phyloP scores from a whole-genome alignment of 1,139 yeast species.

The Tardiomyces blankii region DNA sequence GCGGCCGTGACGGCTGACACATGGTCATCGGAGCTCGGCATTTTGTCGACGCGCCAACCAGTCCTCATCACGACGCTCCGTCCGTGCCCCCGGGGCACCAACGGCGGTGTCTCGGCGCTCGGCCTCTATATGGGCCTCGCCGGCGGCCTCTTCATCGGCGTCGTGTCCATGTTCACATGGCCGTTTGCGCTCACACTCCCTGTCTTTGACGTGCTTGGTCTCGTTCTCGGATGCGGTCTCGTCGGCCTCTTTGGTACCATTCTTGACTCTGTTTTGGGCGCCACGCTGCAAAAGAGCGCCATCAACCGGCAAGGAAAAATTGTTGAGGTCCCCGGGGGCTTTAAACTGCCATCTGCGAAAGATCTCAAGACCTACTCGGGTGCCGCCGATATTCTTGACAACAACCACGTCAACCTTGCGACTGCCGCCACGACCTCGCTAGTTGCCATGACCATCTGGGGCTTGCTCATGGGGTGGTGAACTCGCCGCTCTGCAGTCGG shows the following conservation, averaged over 20 bases:
- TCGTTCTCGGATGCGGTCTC: constrained; percentile 22
- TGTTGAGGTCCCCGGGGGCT: constrained; percentile 34
- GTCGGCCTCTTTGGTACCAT: constrained; percentile 34
- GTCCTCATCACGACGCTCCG: constrained; percentile 32
- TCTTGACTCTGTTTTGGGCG: constrained; percentile 36
- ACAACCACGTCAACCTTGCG: constrained; percentile 32
- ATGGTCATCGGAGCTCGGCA: constrained; percentile 40
- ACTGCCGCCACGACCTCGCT: constrained; percentile 27
- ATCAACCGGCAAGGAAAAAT: constrained; percentile 28
- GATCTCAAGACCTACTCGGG: constrained; percentile 17
- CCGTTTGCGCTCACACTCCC: constrained; percentile 9
- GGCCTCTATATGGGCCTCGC: constrained; percentile 31
- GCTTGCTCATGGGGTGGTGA: neutral
- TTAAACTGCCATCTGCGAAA: constrained; percentile 1
- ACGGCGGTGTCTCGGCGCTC: constrained; percentile 34
- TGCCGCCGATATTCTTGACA: constrained; percentile 23
- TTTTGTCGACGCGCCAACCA: constrained; percentile 30
- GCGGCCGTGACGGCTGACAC: constrained; percentile 40
- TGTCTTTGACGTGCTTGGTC: constrained; percentile 8
- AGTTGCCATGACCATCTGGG: constrained; percentile 21
- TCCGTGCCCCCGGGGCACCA: constrained; percentile 38
- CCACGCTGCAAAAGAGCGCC: constrained; percentile 30
- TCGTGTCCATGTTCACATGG: constrained; percentile 18
- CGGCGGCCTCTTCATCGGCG: constrained; percentile 31
- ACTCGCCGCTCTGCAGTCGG: neutral